A percentile compares a stretch with the other conserved stretches of the same genome.
phyloP scores from a whole-genome alignment of 768 basidiomycete species.

The Tricholoma sp. region DNA sequence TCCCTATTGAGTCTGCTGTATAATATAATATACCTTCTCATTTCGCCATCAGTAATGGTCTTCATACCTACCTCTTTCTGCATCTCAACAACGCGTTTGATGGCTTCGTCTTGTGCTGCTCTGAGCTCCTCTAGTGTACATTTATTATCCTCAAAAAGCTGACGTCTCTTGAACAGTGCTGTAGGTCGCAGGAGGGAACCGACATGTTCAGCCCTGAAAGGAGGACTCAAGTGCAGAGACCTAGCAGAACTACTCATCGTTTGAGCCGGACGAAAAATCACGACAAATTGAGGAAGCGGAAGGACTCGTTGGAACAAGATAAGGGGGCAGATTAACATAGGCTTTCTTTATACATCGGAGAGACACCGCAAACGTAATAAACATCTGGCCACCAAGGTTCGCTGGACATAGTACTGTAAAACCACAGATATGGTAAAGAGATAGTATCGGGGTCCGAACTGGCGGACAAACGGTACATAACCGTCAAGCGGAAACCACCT shows the following conservation, averaged over 20 bases:
- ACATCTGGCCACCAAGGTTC: background rate
- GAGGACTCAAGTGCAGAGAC: conserved; percentile 28
- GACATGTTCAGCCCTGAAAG: conserved; percentile 52
- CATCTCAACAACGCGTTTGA: conserved; percentile 46
- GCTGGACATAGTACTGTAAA: background rate
- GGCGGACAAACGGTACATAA: background rate
- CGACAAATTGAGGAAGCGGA: background rate
- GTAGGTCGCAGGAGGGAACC: conserved; percentile 57
- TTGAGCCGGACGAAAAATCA: conserved; percentile 1
- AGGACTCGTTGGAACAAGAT: conserved; percentile 5
- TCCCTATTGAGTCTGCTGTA: background rate
- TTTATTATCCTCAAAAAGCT: conserved; percentile 35
- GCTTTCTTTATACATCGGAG: background rate
- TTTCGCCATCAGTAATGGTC: conserved; percentile 61
- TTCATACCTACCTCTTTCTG: conserved; percentile 53
- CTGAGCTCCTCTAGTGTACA: conserved; percentile 40
- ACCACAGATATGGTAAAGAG: background rate
- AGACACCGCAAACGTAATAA: background rate
- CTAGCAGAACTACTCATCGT: conserved; percentile 15
- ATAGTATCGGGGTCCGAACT: background rate
- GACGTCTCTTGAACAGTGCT: conserved; percentile 43
- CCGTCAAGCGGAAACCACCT: background rate
- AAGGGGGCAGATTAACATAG: conserved; percentile 4
- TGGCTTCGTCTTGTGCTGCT: conserved; percentile 47
- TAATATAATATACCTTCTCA: conserved; percentile 28